Evolutionary conservation across 345 rosid genomes (phyloP), one percentile per base, ranked within the genome.

Genomic region (Conringia planisiliqua): DNA sequence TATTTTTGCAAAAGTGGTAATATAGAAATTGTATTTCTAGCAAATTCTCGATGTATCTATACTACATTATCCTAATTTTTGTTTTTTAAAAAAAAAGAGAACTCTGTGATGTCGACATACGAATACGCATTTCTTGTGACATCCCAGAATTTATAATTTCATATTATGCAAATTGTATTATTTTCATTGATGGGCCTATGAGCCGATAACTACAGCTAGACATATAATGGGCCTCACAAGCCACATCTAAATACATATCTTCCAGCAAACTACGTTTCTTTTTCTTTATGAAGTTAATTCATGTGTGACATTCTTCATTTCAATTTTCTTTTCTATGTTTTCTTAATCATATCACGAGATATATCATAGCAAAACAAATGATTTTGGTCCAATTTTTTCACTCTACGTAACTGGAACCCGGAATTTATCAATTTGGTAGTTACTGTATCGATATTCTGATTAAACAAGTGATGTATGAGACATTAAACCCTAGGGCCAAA

Each of bases 181-280:
- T 47, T 50, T 38, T 48, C 38, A 22, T 14, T 35, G 22, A 54
- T 55, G 78, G 78, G 59, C 71, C 71, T 43, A 36, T 55, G n/a
- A 32, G 18, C 10, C 20, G 0, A 55, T 57, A 35, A 65, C 39
- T 38, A 43, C 22, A 55, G 7, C 40, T 32, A 24, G 22, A 4
- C 54, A 22, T 11, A 35, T 33, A 40, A 65, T 73, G 48, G 71
- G 58, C 71, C 35, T 73, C 57, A 65, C 38, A 12, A 30, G 62
- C n/a, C 18, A 13, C 26, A 50, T 33, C 47, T 62, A 17, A 4
- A 7, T n/a, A 39, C 24, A n/a, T 68, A 6, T 7, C 7, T 26
- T 69, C 54, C 62, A 29, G 40, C 70, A 32, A 48, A 65, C 44
- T 22, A 48, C 18, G 24, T 46, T 46, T 24, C 30, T 26, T 50